Evolutionary conservation across 495 filamentous ascomycete genomes (phyloP).

Genomic region (Aspergillus sparsus): DNA sequence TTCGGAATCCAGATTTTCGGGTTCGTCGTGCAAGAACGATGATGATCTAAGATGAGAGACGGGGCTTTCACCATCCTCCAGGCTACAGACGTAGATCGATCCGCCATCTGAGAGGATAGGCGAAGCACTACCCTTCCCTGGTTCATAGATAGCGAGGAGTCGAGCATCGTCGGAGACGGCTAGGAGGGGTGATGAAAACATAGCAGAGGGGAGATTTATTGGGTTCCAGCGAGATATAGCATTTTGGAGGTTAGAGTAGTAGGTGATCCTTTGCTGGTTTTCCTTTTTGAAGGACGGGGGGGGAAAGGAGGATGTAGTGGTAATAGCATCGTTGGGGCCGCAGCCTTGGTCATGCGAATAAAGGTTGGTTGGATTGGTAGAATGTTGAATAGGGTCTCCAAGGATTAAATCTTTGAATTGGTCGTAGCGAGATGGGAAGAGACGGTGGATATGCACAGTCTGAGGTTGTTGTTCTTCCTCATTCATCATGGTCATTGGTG

Average conservation of each 20-base stretch:
- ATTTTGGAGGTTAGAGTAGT: conserved; percentile 12
- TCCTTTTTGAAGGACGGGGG: too few species aligned
- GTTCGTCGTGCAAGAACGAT: neutral
- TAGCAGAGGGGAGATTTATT: conserved; percentile 23
- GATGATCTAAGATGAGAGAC: neutral
- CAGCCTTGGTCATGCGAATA: neutral
- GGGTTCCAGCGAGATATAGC: conserved; percentile 15
- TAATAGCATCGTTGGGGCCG: neutral
- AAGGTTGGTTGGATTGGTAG: neutral
- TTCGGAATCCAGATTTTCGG: neutral
- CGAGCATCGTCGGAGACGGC: conserved; percentile 21
- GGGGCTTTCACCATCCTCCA: conserved; percentile 4
- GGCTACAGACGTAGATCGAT: conserved; percentile 21
- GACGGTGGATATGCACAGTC: conserved; percentile 16
- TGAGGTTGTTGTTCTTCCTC: conserved; percentile 1
- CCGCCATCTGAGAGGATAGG: conserved; percentile 19
- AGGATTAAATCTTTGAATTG: neutral
- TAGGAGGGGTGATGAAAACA: conserved; percentile 22
- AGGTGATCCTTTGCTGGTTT: neutral
- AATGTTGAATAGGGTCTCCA: conserved; percentile 1
- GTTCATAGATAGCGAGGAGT: conserved; percentile 24
- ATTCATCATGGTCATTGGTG: neutral
- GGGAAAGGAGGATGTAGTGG: neutral
- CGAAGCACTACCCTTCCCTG: conserved; percentile 17
- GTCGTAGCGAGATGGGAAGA: conserved; percentile 19